Percentiles rank a stretch among this genome's conserved stretches.
Evolutionary conservation across 176 grass and related monocot genomes (phyloP).

Genomic region (Neostapfia colusana): DNA sequence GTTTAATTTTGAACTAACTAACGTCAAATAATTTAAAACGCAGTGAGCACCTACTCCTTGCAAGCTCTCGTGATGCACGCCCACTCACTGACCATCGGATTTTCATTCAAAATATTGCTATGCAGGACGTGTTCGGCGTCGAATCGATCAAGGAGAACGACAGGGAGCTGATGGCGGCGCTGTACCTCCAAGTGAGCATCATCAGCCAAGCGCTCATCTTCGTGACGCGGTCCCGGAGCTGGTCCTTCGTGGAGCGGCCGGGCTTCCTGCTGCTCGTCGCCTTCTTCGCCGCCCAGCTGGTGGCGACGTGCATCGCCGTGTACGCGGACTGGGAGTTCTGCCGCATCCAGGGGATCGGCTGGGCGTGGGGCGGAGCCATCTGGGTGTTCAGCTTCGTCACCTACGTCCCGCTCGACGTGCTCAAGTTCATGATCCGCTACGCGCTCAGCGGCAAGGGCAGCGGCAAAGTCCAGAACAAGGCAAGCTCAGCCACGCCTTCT

Average conservation of each 20-base stretch:
- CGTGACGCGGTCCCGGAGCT: conserved; percentile 83
- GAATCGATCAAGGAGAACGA: conserved; percentile 51
- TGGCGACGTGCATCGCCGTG: conserved; percentile 67
- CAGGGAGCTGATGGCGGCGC: conserved; percentile 66
- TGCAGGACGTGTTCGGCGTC: conserved; percentile 11
- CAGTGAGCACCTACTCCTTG: no score
- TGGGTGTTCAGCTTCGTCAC: conserved; percentile 72
- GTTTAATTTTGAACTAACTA: no score
- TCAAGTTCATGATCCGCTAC: conserved; percentile 83
- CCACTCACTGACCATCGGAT: no score
- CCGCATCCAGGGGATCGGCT: conserved; percentile 67
- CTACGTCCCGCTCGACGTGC: conserved; percentile 76
- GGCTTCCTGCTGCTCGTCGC: conserved; percentile 66
- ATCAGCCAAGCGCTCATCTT: conserved; percentile 96
- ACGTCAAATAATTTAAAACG: no score
- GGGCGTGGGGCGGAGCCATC: conserved; percentile 67
- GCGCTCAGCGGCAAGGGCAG: conserved; percentile 53
- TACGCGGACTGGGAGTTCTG: conserved; percentile 49
- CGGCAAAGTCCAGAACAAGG: conserved; percentile 60
- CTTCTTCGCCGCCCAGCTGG: conserved; percentile 77
- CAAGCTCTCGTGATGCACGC: no score
- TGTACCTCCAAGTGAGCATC: conserved; percentile 93
- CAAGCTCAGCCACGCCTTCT: neutral
- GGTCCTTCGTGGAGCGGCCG: conserved; percentile 79
- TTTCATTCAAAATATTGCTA: no score